Evolutionary conservation across 257 asterid species (phyloP).

Genomic region (Ilex aquifolium): DNA sequence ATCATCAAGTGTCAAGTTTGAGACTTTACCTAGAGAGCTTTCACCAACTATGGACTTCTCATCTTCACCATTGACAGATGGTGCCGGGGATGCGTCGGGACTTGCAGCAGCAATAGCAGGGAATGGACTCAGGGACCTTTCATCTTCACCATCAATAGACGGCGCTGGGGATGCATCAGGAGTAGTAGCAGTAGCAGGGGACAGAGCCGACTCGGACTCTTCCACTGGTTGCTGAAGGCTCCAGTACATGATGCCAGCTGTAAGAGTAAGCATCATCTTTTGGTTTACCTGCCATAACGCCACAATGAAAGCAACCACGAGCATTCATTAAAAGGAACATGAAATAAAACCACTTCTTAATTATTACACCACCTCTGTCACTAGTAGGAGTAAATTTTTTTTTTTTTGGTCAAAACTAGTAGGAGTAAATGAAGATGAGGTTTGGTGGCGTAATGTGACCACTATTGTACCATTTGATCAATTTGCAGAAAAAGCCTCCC

Average conservation of each 20-base stretch:
- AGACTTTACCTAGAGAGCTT: constrained; percentile 33
- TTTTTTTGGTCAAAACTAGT: too few relatives aligned
- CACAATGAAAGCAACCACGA: background rate
- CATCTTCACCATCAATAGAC: background rate
- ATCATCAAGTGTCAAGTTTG: constrained; percentile 41
- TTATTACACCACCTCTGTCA: too few relatives aligned
- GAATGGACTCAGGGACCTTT: background rate
- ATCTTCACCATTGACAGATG: too few relatives aligned
- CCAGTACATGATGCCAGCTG: constrained; percentile 54
- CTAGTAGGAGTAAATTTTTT: too few relatives aligned
- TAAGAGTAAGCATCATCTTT: constrained; percentile 43
- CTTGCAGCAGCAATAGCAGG: too few relatives aligned
- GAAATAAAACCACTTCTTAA: background rate
- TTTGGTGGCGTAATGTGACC: too few relatives aligned
- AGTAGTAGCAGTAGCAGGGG: background rate
- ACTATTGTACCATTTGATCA: too few relatives aligned
- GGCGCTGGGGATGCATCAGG: constrained; percentile 1
- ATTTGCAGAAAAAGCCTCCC: too few relatives aligned
- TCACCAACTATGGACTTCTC: constrained; percentile 20
- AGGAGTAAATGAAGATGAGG: too few relatives aligned
- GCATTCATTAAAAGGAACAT: too few relatives aligned
- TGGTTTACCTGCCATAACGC: constrained; percentile 29
- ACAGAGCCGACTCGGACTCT: constrained; percentile 7
- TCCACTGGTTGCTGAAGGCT: constrained; percentile 37
- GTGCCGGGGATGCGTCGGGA: too few relatives aligned